Base-by-base conservation (phyloP, 2,329 filamentous ascomycete genomes). In the Alternaria panax region DNA sequence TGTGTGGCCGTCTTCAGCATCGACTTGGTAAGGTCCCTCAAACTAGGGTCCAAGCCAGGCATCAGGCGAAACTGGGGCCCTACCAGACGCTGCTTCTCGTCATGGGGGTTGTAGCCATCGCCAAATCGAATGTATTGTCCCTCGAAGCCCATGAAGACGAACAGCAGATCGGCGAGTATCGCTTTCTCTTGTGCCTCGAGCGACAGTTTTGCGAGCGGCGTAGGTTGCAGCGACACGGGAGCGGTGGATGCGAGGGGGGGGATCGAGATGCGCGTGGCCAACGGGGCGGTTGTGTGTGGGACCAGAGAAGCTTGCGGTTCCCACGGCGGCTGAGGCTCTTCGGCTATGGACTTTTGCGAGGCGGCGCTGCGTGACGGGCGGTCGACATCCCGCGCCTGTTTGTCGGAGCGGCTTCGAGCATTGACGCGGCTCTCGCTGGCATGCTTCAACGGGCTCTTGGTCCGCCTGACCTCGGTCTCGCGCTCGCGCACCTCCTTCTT, bases 101-200 rank as follows among this genome's bases (percentile, higher is more conserved):
- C 88, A 3, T 85, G 82, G 0, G 93, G 92, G 68, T 97, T 89
- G 76, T 96, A 98, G 8, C 87, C 86, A 66, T 92, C 90, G 59
- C 86, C 86, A 75, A 92, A 98, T 55, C 92, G 91, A 62, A 99
- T 91, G 75, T 98, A 98, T 77, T 97, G 93, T n/a, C 95, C 95
- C 79, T 99, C 95, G 65, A 93, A 97, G 24, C 95, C 95, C 93
- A 99, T 97, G 70, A 98, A 96, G 5, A 96, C 93, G 74, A 94
- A 97, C 34, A 98, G 80, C 16, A 99, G 80, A 70, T 99, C 95
- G 68, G 97, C 93, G 42, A 98, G 83, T 46, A 99, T 90, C 8
- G 88, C 91, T 24, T 88, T 87, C 80, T 99, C 95, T 77, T 99
- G 95, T 2, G 87, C 86, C 65, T 96, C 90, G 27, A 96, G 81